Percentiles rank a stretch among this genome's conserved stretches.
Evolutionary conservation across 2,329 filamentous ascomycete genomes (phyloP).

Genomic region (Biscogniauxia marginata): DNA sequence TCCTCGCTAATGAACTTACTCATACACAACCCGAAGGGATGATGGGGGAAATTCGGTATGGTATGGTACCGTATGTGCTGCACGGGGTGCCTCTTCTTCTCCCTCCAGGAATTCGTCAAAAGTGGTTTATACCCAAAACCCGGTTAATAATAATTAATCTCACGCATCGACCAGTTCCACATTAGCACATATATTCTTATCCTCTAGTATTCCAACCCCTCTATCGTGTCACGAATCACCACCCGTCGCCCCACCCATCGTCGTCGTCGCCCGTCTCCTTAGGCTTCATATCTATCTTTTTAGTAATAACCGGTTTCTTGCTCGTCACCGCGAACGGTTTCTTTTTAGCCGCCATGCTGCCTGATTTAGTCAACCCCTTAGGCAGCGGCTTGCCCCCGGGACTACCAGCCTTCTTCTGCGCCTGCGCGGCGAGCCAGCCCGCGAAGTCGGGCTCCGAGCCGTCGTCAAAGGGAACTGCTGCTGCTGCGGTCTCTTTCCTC

Average conservation of each 20-base stretch:
- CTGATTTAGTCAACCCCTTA: slow-evolving; percentile 72
- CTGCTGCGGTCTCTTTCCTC: slow-evolving; percentile 35
- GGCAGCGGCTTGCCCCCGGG: slow-evolving; percentile 64
- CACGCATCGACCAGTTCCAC: too few species aligned
- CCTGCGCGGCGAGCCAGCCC: slow-evolving; percentile 88
- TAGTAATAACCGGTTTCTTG: slow-evolving; percentile 46
- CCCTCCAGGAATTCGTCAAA: too few species aligned
- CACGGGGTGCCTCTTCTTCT: too few species aligned
- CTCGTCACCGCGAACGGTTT: slow-evolving; percentile 37
- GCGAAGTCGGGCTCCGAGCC: slow-evolving; percentile 92
- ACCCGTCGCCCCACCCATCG: slow-evolving; percentile 66
- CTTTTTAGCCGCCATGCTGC: slow-evolving; percentile 31
- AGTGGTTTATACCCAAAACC: too few species aligned
- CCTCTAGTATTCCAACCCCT: neutral
- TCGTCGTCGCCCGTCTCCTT: slow-evolving; percentile 56
- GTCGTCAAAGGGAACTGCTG: slow-evolving; percentile 66
- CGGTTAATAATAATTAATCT: neutral
- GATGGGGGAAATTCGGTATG: too few species aligned
- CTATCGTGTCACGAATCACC: slow-evolving; percentile 38
- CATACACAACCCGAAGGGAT: too few species aligned
- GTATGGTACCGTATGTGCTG: too few species aligned
- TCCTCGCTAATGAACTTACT: too few species aligned
- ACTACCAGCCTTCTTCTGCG: slow-evolving; percentile 59
- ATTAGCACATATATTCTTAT: too few species aligned
- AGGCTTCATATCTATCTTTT: slow-evolving; percentile 66